phyloP scores from a whole-genome alignment of 108 stramenopile species.

The Cyclotella atomus region DNA sequence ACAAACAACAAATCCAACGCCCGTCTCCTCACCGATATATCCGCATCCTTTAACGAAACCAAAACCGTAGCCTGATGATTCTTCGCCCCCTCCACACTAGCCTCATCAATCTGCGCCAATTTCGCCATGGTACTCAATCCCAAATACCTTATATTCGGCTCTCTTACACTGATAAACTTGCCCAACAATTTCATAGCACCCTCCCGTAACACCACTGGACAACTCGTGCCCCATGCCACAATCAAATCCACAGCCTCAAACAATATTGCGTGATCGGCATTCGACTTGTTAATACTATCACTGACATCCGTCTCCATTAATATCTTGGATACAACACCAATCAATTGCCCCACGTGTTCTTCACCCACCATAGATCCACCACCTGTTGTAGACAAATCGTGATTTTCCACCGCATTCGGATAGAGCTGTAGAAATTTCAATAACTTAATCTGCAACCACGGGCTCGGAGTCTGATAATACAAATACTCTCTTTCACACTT shows the following conservation, averaged over 20 bases:
- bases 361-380: conserved; percentile 53
- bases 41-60: conserved; percentile 95
- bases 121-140: conserved; percentile 95
- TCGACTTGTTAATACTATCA: conserved; percentile 96
- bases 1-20: conserved; percentile 97
- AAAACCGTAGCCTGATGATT: conserved; percentile 91
- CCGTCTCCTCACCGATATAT: conserved; percentile 93
- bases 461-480: conserved; percentile 95
- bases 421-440: conserved; percentile 95
- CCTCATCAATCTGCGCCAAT: conserved; percentile 90
- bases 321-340: conserved; percentile 86
- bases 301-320: conserved; percentile 91
- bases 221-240: conserved; percentile 85
- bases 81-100: conserved; percentile 82
- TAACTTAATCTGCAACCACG: conserved; percentile 95
- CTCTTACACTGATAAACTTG: conserved; percentile 94
- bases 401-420: conserved; percentile 66
- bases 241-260: conserved; percentile 97
- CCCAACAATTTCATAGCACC: conserved; percentile 93
- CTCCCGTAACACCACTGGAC: conserved; percentile 73
- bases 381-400: too few relatives aligned
- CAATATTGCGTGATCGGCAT: conserved; percentile 95
- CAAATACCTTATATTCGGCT: conserved; percentile 97
- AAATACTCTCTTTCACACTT: conserved; percentile 89
- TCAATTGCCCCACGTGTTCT: conserved; percentile 78